These are phyloP conservation scores for Russula foetens DNA, from an alignment of 768 basidiomycete genomes.

Conservation along the genomic window DNA sequence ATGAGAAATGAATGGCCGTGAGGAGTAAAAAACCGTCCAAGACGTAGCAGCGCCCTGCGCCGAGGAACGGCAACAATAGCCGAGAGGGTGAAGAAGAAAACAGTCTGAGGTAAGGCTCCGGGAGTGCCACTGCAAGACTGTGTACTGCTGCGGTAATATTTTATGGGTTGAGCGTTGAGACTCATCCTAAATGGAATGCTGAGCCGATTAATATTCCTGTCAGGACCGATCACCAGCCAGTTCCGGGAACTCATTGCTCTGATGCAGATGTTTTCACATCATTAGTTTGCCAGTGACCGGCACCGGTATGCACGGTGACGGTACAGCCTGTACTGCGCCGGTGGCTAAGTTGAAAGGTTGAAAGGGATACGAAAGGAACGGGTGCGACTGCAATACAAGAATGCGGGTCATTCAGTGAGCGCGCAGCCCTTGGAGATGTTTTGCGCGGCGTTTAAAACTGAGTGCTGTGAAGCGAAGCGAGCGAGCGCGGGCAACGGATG, in stretches of 20 bases:
- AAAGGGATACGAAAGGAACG: too few species aligned
- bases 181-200: background rate
- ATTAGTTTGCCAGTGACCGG: background rate
- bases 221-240: background rate
- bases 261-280: background rate
- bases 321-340: too few species aligned
- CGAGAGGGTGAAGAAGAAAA: background rate
- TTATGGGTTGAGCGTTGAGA: background rate
- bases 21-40: background rate
- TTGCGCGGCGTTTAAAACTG: too few species aligned
- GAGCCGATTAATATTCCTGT: background rate
- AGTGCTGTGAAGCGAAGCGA: too few species aligned
- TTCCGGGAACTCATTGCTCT: background rate
- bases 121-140: too few species aligned
- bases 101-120: too few species aligned
- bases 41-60: conserved; percentile 14
- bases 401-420: too few species aligned
- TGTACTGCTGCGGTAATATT: background rate
- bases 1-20: background rate
- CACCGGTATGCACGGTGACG: background rate
- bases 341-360: too few species aligned
- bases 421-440: too few species aligned
- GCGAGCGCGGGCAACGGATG: too few species aligned
- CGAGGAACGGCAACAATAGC: background rate
- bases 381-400: too few species aligned